phyloP scores from a whole-genome alignment of 2,329 filamentous ascomycete species.

The Hypoxylon sp. region DNA sequence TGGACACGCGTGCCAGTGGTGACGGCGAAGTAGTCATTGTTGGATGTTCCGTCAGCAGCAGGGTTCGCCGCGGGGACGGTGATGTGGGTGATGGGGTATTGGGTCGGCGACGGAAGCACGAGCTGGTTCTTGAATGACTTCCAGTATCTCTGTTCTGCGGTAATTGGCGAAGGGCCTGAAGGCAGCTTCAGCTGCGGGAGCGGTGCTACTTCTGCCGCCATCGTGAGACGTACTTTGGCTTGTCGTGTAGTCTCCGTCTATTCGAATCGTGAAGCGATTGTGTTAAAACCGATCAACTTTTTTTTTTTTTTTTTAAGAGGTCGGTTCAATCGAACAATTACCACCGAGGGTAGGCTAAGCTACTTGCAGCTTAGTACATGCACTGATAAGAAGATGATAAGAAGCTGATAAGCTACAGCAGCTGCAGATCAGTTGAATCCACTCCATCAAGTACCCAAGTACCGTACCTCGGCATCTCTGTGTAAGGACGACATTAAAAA shows the following conservation, averaged over 20 bases:
- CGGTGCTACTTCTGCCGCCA: constrained; percentile 87
- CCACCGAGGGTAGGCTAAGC: constrained; percentile 26
- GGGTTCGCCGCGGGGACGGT: constrained; percentile 68
- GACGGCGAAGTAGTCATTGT: constrained; percentile 82
- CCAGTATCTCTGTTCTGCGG: constrained; percentile 96
- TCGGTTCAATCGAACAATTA: constrained; percentile 27
- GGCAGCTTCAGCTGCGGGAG: constrained; percentile 84
- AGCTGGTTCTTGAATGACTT: constrained; percentile 91
- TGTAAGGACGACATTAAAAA: constrained; percentile 5
- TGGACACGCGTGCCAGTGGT: constrained; percentile 95
- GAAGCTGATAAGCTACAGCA: constrained; percentile 14
- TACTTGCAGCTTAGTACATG: constrained; percentile 7
- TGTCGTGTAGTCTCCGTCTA: constrained; percentile 27
- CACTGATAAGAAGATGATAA: constrained; percentile 17
- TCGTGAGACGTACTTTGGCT: constrained; percentile 50
- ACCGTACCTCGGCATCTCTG: constrained; percentile 30
- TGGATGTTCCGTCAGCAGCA: constrained; percentile 55
- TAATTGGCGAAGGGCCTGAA: constrained; percentile 80
- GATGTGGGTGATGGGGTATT: constrained; percentile 90
- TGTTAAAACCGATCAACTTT: constrained; percentile 29
- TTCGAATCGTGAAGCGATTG: constrained; percentile 16
- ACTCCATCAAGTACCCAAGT: constrained; percentile 6
- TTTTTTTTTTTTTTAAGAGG: constrained; percentile 28
- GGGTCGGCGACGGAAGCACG: constrained; percentile 87
- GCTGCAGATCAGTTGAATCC: constrained; percentile 3